Base-by-base conservation (phyloP, 257 asterid species). In the Rehmannia glutinosa region DNA sequence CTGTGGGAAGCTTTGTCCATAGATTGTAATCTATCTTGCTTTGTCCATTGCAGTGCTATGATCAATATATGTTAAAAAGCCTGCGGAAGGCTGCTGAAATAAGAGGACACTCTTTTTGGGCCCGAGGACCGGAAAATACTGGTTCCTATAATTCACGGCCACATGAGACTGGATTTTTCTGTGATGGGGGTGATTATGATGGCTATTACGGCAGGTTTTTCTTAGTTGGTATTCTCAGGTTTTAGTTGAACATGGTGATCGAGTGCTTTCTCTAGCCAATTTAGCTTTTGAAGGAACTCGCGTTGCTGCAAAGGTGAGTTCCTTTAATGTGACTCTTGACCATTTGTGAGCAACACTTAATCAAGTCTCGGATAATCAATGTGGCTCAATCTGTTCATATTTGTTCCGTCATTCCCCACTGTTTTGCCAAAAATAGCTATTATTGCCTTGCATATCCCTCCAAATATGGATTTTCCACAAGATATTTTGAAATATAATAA, bases 51-150 rank as follows among this genome's bases (percentile, higher is more conserved):
- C 91, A 92, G 98, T 90, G 97, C 82, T 88, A 87, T 78, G 97
- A 86, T 73, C 86, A 78, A 71, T 88, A 88, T 67, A 38, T 91
- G 85, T 77, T 84, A 82, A 91, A 91, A 75, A 81, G 84, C 73
- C 73, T 91, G 66, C 77, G 52, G 59, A 88, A 83, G 77, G 91
- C 95, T 33, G 91, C 97, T 76, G 95, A 88, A 77, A 74, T 69
- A 60, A 84, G 95, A 73, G 96, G 96, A 33, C 96, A 86, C 73
- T 53, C 89, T 20, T 88, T 81, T 69, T 91, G 97, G 97, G 95
- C 89, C 39, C 83, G 83, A 73, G 95, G 82, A 36, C 92, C 92
- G 0, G 89, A 85, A 43, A 83, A 83, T 54, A 13, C 81, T 33
- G 89, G 89, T 70, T 83, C 87, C 59, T 85, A 85, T 75, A 85